Percentiles rank a stretch among this genome's conserved stretches.
These are phyloP conservation scores for Pseudocercospora fijiensis DNA, from an alignment of 2,329 filamentous ascomycete genomes.

Conservation along the genomic window DNA sequence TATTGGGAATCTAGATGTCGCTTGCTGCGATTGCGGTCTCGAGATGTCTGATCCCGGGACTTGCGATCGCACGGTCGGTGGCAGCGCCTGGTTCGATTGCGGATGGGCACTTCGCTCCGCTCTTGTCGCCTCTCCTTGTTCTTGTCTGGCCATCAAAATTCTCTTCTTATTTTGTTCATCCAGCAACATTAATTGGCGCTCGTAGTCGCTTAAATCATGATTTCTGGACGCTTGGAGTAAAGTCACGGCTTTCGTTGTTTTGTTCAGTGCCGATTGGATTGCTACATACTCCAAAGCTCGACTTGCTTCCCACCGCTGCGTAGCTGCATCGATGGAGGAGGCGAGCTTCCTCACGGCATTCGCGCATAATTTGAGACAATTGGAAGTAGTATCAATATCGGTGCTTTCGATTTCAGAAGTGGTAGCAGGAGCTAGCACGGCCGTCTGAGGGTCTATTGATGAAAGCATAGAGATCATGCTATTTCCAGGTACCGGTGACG, in stretches of 20 bases:
- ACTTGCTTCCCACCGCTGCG: conserved; percentile 7
- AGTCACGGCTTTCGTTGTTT: not conserved
- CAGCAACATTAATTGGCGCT: conserved; percentile 80
- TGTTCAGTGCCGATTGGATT: not conserved
- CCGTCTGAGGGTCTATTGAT: not conserved
- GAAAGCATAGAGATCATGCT: not conserved
- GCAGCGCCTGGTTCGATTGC: too few relatives aligned
- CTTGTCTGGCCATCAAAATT: conserved; percentile 75
- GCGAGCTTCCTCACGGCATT: conserved; percentile 9
- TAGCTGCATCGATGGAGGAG: conserved; percentile 7
- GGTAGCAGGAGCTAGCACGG: not conserved
- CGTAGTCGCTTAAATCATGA: conserved; percentile 67
- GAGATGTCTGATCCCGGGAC: too few relatives aligned
- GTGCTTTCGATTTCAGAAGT: not conserved
- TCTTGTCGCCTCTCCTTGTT: conserved; percentile 49
- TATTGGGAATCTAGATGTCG: too few relatives aligned
- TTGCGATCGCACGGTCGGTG: too few relatives aligned
- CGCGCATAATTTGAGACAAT: not conserved
- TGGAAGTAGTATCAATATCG: not conserved
- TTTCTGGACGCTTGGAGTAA: not conserved
- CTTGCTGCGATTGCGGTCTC: too few relatives aligned
- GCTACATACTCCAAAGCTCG: not conserved
- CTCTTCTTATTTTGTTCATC: conserved; percentile 84
- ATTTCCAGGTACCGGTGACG: not conserved
- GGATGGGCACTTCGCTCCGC: too few relatives aligned